These are phyloP conservation scores for Fusarium avenaceum DNA, from an alignment of 2,329 filamentous ascomycete species.

Conservation along the genomic window DNA sequence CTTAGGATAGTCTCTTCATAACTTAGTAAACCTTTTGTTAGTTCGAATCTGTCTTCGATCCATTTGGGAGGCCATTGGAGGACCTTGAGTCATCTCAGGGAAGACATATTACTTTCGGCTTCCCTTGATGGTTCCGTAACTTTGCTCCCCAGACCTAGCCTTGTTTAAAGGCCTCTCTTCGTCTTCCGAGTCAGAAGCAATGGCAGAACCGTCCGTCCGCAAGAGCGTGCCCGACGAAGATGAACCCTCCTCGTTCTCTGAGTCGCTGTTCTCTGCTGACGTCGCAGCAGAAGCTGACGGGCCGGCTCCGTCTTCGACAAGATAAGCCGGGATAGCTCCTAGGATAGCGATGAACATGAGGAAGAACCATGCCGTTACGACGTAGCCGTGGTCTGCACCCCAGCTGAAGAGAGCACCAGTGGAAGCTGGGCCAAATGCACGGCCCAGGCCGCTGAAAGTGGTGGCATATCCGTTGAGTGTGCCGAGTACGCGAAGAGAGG, in stretches of 20 bases:
- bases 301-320: constrained; percentile 81
- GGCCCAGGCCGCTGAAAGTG: constrained; percentile 82
- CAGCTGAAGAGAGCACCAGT: constrained; percentile 80
- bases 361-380: constrained; percentile 85
- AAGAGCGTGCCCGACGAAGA: constrained; percentile 37
- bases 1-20: neutral
- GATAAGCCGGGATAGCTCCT: constrained; percentile 79
- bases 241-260: constrained; percentile 35
- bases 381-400: constrained; percentile 81
- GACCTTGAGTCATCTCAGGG: neutral
- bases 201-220: constrained; percentile 39
- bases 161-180: constrained; percentile 40
- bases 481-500: constrained; percentile 79
- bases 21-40: neutral
- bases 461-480: constrained; percentile 94
- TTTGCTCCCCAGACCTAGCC: constrained; percentile 7
- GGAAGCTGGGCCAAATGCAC: constrained; percentile 82
- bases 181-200: constrained; percentile 42
- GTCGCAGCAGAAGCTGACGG: constrained; percentile 58
- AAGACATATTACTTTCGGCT: constrained; percentile 1
- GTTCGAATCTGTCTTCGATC: neutral
- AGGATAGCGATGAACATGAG: constrained; percentile 74
- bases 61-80: neutral
- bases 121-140: constrained; percentile 44
- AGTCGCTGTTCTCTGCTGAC: constrained; percentile 53